Conservation (phyloP, 441 rosid species). For the Erodium chrysanthum region DNA sequence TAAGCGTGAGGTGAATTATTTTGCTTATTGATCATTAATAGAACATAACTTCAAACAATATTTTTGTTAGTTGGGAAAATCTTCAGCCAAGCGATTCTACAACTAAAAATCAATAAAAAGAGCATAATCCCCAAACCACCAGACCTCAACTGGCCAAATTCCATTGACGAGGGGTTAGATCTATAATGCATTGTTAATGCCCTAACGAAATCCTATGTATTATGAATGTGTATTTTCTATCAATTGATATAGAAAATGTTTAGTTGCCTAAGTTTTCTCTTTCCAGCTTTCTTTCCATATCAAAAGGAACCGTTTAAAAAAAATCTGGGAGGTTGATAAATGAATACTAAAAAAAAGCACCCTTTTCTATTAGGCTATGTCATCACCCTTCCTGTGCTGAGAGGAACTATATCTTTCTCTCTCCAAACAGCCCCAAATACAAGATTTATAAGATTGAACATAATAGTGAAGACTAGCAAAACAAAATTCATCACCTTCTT, state of each 20-base stretch:
- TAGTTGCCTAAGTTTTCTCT: not conserved
- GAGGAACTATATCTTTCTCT: not conserved
- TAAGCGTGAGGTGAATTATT: slow-evolving; percentile 64
- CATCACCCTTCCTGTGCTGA: not conserved
- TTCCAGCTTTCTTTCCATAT: not conserved
- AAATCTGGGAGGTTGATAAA: not conserved
- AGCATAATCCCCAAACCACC: not conserved
- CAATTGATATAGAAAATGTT: not conserved
- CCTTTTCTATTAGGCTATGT: not conserved
- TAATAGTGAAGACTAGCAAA: not conserved
- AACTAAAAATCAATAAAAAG: not conserved
- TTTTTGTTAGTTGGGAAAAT: not conserved
- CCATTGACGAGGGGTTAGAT: not conserved
- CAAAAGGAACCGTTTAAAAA: not conserved
- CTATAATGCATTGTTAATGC: not conserved
- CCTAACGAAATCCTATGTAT: not conserved
- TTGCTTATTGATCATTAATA: not conserved
- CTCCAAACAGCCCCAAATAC: not conserved
- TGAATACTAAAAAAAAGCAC: not conserved
- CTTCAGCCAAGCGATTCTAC: too few species aligned
- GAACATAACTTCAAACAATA: not conserved
- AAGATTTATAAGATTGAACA: not conserved
- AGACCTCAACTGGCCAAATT: not conserved
- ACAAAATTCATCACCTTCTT: not conserved
- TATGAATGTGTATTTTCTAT: not conserved